Base-by-base conservation (phyloP, 192 early-diverging fungal genomes). In the Gigaspora rosea region DNA sequence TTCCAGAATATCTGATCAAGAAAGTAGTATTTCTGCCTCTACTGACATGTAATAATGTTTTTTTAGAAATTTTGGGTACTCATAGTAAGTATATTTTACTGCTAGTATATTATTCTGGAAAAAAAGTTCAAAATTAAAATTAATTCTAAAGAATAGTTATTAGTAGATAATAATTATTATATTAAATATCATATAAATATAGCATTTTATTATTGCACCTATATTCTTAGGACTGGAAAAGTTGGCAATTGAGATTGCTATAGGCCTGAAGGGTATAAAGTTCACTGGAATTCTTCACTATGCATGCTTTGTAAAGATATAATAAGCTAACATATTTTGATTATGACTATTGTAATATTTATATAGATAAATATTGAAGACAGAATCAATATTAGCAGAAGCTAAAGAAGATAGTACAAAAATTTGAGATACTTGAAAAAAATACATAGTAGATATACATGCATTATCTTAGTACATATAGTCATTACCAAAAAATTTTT, bases 301-400 rank as follows among this genome's bases (percentile, higher is more conserved):
- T n/a, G n/a, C 8, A 61, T 41, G 4, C 10, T 36, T 15, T 68
- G 41, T 22, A 68, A 68, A 68, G 66, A 68, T 68, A 36, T 47
- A 3, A 12, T 68, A 16, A 68, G 66, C 47, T 68, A 46, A 47
- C 33, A 15, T 16, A 0, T 68, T 68, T 36, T 0, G n/a, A 4
- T n/a, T 68, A 68, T 47, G 41, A 6, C 0, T 0, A 0, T 3
- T 68, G 66, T 3, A 15, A 8, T 1, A 36, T 20, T 47, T 15
- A 68, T 68, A 36, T 36, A 2, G 15, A 2, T 32, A 65, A 65
- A 2, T 33, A 65, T 65, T 15, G 15, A 8, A 1, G 0, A 0
- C 18, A 7, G 27, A 27, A 65, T 8, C 27, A 27, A 0, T 33
- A 65, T 65, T 41, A 65, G 0, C 22, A 65, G 10, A 65, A 32